phyloP scores from a whole-genome alignment of 2,329 filamentous ascomycete genomes.

The Thelonectria olida region DNA sequence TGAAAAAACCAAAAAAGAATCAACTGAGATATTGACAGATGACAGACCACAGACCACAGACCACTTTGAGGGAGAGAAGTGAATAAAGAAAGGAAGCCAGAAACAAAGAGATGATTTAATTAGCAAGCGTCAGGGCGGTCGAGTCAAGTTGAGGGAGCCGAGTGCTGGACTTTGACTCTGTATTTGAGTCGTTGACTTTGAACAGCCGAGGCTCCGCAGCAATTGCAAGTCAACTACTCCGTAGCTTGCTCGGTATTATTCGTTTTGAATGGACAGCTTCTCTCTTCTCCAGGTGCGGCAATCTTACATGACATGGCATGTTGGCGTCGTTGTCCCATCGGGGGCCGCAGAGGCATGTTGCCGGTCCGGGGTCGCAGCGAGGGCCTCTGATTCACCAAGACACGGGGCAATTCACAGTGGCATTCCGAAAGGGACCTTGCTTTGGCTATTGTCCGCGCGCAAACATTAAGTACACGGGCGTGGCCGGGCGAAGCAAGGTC shows the following conservation, averaged over 20 bases:
- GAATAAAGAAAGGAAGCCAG: background rate
- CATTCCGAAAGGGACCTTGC: background rate
- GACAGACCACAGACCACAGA: conserved; percentile 15
- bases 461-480: conserved; percentile 1
- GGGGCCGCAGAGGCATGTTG: conserved; percentile 27
- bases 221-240: too few relatives aligned
- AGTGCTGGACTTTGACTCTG: too few relatives aligned
- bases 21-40: too few relatives aligned
- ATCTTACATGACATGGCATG: conserved; percentile 17
- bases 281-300: conserved; percentile 15
- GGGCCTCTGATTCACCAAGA: conserved; percentile 11
- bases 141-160: conserved; percentile 11
- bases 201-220: background rate
- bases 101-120: too few relatives aligned
- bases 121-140: conserved; percentile 11
- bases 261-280: background rate
- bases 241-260: too few relatives aligned
- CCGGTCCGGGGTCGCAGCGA: conserved; percentile 20
- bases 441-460: conserved; percentile 2
- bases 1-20: background rate
- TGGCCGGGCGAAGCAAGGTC: background rate
- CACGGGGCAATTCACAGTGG: conserved; percentile 4
- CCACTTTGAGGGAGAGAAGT: conserved; percentile 14
- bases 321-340: conserved; percentile 38
- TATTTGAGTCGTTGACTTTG: too few relatives aligned